Percentiles rank a stretch among this genome's conserved stretches.
Conservation (phyloP, 2,329 filamentous ascomycete species). For the Aspergillus brasiliensis region DNA sequence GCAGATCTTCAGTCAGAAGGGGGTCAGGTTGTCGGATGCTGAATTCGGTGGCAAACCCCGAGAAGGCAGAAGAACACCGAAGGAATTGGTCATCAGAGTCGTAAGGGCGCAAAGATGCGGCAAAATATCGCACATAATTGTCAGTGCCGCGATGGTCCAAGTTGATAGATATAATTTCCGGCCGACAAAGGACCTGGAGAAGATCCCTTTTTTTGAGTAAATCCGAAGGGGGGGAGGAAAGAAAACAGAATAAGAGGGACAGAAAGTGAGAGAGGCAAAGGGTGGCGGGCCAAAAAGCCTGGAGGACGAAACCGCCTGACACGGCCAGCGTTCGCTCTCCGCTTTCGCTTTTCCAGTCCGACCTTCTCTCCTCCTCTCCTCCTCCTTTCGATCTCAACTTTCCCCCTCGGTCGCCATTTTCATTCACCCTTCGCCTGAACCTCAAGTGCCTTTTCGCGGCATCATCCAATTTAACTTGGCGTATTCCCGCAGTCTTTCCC, state of each 20-base stretch:
- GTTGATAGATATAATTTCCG: neutral
- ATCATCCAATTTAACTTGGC: neutral
- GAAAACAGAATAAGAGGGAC: neutral
- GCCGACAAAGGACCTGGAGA: neutral
- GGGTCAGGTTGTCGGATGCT: constrained; percentile 1
- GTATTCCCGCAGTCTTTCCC: constrained; percentile 3
- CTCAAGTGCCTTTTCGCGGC: neutral
- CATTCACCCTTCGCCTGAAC: neutral
- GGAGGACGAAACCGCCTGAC: constrained; percentile 10
- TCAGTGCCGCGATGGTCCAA: neutral
- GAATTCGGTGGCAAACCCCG: constrained; percentile 1
- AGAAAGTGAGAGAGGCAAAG: neutral
- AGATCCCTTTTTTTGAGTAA: constrained; percentile 1
- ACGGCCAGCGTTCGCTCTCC: constrained; percentile 2
- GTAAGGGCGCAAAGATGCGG: neutral
- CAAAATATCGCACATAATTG: neutral
- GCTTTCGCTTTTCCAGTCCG: constrained; percentile 9
- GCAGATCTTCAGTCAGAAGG: neutral
- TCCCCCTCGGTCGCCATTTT: neutral
- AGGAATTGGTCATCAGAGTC: neutral
- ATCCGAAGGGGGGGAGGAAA: neutral
- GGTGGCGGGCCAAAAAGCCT: constrained; percentile 11
- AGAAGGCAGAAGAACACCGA: neutral
- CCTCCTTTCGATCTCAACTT: constrained; percentile 1
- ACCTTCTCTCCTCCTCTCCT: neutral